Conservation (phyloP, 1,139 yeast genomes). For the Diutina sp. region DNA sequence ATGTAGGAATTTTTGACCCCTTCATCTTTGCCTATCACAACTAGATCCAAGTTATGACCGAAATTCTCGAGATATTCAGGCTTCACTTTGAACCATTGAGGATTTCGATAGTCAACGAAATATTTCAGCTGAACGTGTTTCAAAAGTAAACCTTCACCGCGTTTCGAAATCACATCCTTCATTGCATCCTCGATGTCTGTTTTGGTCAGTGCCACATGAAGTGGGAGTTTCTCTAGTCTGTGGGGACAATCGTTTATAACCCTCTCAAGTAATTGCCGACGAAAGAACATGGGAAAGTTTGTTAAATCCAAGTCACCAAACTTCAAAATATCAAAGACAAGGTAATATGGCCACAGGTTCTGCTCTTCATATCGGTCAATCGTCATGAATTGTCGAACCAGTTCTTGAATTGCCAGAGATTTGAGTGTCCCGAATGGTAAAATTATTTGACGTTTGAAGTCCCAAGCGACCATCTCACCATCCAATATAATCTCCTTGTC, state of each 20-base stretch:
- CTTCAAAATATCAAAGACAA: slow-evolving; percentile 61
- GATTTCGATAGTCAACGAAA: slow-evolving; percentile 42
- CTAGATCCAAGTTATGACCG: slow-evolving; percentile 76
- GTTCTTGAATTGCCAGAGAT: slow-evolving; percentile 48
- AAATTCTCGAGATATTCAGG: slow-evolving; percentile 83
- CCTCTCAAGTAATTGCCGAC: slow-evolving; percentile 39
- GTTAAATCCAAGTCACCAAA: slow-evolving; percentile 55
- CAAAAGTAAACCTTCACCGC: slow-evolving; percentile 76
- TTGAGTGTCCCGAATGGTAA: slow-evolving; percentile 76
- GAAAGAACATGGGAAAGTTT: slow-evolving; percentile 35
- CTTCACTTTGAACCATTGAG: slow-evolving; percentile 74
- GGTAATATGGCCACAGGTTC: slow-evolving; percentile 40
- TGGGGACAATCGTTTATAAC: slow-evolving; percentile 37
- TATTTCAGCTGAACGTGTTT: slow-evolving; percentile 55
- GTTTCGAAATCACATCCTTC: slow-evolving; percentile 41
- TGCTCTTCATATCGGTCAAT: slow-evolving; percentile 8
- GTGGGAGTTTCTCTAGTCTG: slow-evolving; percentile 44
- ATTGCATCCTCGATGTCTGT: slow-evolving; percentile 45
- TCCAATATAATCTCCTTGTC: slow-evolving; percentile 52
- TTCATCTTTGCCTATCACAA: slow-evolving; percentile 65
- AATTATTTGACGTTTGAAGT: slow-evolving; percentile 41
- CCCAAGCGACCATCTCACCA: slow-evolving; percentile 93
- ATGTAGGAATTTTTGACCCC: slow-evolving; percentile 66
- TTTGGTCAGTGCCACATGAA: slow-evolving; percentile 28
- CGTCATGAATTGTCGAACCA: slow-evolving; percentile 24